Evolutionary conservation across 2,329 filamentous ascomycete species (phyloP).

Genomic region (Rhynchosporium graminicola): DNA sequence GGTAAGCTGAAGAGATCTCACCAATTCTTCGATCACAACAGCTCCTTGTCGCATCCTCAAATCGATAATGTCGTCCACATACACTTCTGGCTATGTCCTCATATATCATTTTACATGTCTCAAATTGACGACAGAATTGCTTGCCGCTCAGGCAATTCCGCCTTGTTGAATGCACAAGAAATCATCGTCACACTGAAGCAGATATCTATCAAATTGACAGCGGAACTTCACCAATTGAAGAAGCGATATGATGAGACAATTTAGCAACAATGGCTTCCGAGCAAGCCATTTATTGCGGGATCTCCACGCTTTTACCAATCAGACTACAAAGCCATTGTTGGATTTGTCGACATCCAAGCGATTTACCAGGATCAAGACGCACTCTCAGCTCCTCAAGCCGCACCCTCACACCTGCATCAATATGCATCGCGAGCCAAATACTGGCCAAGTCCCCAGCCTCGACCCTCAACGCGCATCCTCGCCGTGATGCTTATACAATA

Average conservation of each 20-base stretch:
- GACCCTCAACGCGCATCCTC: background rate
- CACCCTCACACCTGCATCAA: background rate
- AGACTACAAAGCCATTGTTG: conserved; percentile 5
- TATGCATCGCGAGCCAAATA: background rate
- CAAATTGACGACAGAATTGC: no score
- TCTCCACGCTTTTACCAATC: background rate
- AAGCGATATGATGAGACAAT: background rate
- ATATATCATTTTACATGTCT: no score
- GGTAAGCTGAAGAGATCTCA: no score
- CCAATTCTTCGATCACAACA: no score
- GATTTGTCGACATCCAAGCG: background rate
- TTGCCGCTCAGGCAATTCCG: no score
- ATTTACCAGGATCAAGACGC: background rate
- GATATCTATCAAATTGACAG: background rate
- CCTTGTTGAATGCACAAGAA: no score
- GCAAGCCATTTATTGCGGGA: background rate
- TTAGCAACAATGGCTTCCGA: background rate
- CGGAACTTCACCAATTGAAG: background rate
- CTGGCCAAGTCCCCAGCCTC: background rate
- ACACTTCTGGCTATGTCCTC: no score
- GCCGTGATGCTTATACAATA: background rate
- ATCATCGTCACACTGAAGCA: background rate
- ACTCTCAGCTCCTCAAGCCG: background rate
- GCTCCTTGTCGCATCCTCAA: no score
- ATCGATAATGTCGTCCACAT: no score